Percentiles rank a stretch among this genome's conserved stretches.
These are phyloP conservation scores for Aspergillus vadensis DNA, from an alignment of 2,329 filamentous ascomycete genomes.

Conservation along the genomic window DNA sequence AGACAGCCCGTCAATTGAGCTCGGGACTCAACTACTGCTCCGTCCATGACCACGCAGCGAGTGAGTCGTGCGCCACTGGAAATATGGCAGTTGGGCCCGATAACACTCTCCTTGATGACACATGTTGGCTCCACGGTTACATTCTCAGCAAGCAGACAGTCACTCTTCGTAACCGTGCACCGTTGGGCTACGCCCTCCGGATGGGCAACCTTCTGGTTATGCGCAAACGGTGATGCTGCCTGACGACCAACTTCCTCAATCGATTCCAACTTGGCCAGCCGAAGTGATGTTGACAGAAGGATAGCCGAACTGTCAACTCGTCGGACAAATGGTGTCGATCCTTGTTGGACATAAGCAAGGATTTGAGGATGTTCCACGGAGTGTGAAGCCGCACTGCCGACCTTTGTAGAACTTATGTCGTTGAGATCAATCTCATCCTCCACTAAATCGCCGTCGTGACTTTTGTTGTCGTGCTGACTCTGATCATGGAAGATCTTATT, in stretches of 20 bases:
- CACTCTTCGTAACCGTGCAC: conserved; percentile 78
- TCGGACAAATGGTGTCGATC: conserved; percentile 68
- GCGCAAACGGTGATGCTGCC: conserved; percentile 71
- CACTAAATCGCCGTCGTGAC: conserved; percentile 43
- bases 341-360: conserved; percentile 11
- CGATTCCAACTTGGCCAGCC: conserved; percentile 76
- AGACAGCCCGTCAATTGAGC: conserved; percentile 87
- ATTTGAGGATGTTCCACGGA: neutral
- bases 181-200: conserved; percentile 77
- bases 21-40: conserved; percentile 78
- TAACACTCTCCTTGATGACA: conserved; percentile 88
- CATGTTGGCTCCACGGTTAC: conserved; percentile 85
- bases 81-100: conserved; percentile 86
- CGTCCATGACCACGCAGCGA: conserved; percentile 92
- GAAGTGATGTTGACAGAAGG: conserved; percentile 77
- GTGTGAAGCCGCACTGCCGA: conserved; percentile 24
- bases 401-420: conserved; percentile 56
- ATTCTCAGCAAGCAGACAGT: conserved; percentile 84
- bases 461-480: conserved; percentile 38
- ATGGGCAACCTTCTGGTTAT: conserved; percentile 77
- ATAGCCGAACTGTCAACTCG: conserved; percentile 86
- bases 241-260: conserved; percentile 63
- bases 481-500: conserved; percentile 61
- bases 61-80: conserved; percentile 80
- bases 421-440: conserved; percentile 59